These are phyloP conservation scores for Neckera pumila DNA, from an alignment of 225 moss, liverwort and hornwort species.

Conservation along the genomic window DNA sequence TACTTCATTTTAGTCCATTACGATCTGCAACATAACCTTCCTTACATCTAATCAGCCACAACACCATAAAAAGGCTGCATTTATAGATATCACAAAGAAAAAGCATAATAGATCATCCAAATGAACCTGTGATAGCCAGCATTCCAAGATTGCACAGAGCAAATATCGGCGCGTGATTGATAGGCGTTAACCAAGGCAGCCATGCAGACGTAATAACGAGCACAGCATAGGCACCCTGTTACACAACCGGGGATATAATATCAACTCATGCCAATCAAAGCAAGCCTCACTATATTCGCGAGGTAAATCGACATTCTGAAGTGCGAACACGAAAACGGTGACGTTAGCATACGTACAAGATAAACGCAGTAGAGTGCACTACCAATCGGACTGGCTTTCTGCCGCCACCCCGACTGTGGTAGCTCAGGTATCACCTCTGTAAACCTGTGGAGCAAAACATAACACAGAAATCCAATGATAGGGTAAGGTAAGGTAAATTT, in stretches of 20 bases:
- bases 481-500: not conserved
- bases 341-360: constrained; percentile 23
- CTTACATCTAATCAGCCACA: not conserved
- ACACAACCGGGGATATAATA: not conserved
- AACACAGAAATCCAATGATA: not conserved
- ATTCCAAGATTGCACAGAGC: constrained; percentile 40
- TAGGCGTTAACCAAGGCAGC: constrained; percentile 31
- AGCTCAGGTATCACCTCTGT: constrained; percentile 34
- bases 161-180: constrained; percentile 40
- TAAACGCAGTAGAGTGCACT: constrained; percentile 36
- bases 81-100: not conserved
- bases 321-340: not conserved
- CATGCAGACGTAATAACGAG: constrained; percentile 37
- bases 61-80: not conserved
- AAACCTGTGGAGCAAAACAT: constrained; percentile 18
- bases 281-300: not conserved
- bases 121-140: constrained; percentile 38
- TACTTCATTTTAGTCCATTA: not conserved
- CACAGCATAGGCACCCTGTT: constrained; percentile 40
- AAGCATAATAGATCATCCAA: not conserved
- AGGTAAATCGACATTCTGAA: not conserved
- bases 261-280: constrained; percentile 1
- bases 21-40: not conserved
- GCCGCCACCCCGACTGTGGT: constrained; percentile 36
- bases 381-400: constrained; percentile 34